Percentiles rank a stretch among this genome's conserved stretches.
These are phyloP conservation scores for Trichoderma virens DNA, from an alignment of 495 filamentous ascomycete species.

Conservation along the genomic window DNA sequence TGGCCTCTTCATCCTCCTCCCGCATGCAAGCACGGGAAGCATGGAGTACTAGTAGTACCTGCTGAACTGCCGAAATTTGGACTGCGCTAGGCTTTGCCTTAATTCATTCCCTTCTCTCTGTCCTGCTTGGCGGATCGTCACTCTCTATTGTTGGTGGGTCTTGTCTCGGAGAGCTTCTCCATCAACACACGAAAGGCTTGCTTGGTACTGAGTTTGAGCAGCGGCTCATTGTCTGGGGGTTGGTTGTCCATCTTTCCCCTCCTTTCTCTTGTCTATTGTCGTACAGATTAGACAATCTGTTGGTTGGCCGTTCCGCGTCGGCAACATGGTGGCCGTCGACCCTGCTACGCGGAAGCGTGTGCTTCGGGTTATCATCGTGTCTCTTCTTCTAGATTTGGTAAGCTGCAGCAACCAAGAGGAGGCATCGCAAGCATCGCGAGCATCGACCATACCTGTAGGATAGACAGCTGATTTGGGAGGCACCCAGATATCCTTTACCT, in stretches of 20 bases:
- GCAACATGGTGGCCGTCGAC: constrained; percentile 38
- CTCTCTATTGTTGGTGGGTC: neutral
- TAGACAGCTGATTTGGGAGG: constrained; percentile 16
- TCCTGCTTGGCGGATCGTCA: neutral
- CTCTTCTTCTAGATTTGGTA: constrained; percentile 48
- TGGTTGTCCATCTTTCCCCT: neutral
- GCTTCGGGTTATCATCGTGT: constrained; percentile 61
- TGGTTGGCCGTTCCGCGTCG: neutral
- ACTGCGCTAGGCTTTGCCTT: neutral
- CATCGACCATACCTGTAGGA: neutral
- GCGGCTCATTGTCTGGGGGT: neutral
- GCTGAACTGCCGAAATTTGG: neutral
- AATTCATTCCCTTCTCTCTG: neutral
- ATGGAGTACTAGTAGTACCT: neutral
- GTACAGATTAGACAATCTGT: neutral
- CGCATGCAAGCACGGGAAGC: neutral
- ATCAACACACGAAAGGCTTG: neutral
- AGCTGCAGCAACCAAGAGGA: constrained; percentile 8
- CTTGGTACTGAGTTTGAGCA: neutral
- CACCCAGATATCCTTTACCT: constrained; percentile 55
- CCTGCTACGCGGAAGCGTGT: constrained; percentile 64
- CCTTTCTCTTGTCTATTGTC: neutral
- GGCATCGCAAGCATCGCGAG: constrained; percentile 21
- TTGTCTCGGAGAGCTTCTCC: neutral
- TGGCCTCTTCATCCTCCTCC: neutral